Evolutionary conservation across 2,329 filamentous ascomycete species (phyloP), one percentile per base, ranked within the genome.

Genomic region (Phialophora verrucosa): DNA sequence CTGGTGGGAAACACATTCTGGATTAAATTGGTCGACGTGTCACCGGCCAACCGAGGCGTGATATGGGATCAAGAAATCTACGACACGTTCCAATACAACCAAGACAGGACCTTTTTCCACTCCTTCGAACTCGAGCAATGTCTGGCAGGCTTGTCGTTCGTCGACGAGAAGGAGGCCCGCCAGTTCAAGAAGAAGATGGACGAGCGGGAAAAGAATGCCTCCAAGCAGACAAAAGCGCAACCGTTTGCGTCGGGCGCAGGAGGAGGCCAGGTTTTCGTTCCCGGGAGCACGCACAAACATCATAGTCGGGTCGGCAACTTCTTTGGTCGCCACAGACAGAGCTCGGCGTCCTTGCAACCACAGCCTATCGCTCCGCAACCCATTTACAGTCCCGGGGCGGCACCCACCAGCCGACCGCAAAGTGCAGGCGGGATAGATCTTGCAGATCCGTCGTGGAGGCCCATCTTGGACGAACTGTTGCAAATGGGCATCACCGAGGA

Each of bases 21-120:
- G 92, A 83, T 99, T 73, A 99, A 99, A 83, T 84, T 99, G 81
- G 95, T 99, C 59, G 95, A 99, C 78, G 89, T 99, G 64, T 97
- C 93, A 77, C 85, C 92, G 64, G 83, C 90, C 59, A 89, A 88
- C 76, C 87, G 90, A 76, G 93, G 94, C 65, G 93, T 97, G 59
- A 90, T 97, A 74, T 97, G 92, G 92, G 93, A 97, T 75, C 94
- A 98, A 81, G 95, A 99, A 80, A 92, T 99, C 74, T 99, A 96
- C 81, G 94, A 99, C 73, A 89, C 88, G 59, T 98, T 96, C 84
- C 84, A 85, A 70, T 99, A 98, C 83, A 97, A 97, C 80, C 94
- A 97, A 76, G 95, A 99, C 78, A 90, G 95, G 68, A 94, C 92
- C 67, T 99, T 97, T 81, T 99, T 99, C 81, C 93, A 98, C 80